phyloP scores from a whole-genome alignment of 805 yeast genomes.

The Wickerhamiella occidentalis region DNA sequence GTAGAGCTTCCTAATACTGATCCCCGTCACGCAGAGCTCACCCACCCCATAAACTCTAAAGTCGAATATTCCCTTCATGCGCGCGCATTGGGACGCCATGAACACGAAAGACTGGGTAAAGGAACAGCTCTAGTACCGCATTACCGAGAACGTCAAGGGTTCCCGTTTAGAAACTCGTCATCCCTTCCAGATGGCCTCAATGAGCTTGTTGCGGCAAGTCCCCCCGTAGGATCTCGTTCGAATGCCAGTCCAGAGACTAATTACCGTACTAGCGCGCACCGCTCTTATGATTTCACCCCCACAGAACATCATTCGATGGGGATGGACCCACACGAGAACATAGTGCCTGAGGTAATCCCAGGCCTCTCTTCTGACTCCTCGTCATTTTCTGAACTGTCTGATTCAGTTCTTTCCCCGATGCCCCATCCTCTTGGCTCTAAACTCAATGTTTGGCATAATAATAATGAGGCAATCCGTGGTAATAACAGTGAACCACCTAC shows the following conservation, averaged over 20 bases:
- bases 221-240: not conserved
- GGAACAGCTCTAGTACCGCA: constrained; percentile 11
- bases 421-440: constrained; percentile 8
- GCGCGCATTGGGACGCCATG: constrained; percentile 15
- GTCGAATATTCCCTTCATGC: constrained; percentile 12
- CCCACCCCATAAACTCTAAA: constrained; percentile 17
- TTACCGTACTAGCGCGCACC: not conserved
- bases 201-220: not conserved
- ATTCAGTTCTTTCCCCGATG: constrained; percentile 3
- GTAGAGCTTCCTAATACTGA: not conserved
- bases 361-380: constrained; percentile 5
- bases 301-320: constrained; percentile 7
- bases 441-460: constrained; percentile 6
- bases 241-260: not conserved
- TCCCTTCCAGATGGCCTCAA: constrained; percentile 3
- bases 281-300: constrained; percentile 4
- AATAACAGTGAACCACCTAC: not conserved
- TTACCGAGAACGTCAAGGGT: constrained; percentile 1
- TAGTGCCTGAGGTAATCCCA: constrained; percentile 2
- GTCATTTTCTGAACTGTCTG: constrained; percentile 3
- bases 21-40: constrained; percentile 5
- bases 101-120: constrained; percentile 11
- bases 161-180: constrained; percentile 7
- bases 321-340: constrained; percentile 11
- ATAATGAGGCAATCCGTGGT: not conserved